Evolutionary conservation across 2,329 filamentous ascomycete species (phyloP).

Genomic region (Pseudocercospora fuligena): DNA sequence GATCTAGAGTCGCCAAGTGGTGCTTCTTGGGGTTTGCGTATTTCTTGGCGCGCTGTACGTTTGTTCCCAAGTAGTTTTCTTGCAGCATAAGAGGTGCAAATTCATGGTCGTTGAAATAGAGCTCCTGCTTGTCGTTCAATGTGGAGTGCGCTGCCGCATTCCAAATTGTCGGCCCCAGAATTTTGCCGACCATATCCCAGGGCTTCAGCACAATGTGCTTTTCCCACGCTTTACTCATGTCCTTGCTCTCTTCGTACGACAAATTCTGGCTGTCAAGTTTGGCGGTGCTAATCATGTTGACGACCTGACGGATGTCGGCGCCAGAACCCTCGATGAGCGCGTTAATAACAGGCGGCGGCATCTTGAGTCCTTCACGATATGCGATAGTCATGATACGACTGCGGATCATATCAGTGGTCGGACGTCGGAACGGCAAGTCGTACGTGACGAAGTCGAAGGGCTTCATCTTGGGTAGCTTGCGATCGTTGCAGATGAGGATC

Average conservation of each 20-base stretch:
- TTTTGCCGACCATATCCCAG: slow-evolving; percentile 96
- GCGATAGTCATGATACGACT: slow-evolving; percentile 95
- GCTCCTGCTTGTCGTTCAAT: slow-evolving; percentile 95
- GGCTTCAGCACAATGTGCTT: slow-evolving; percentile 96
- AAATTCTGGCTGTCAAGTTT: slow-evolving; percentile 84
- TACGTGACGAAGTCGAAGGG: slow-evolving; percentile 87
- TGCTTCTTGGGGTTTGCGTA: slow-evolving; percentile 66
- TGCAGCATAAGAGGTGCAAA: slow-evolving; percentile 98
- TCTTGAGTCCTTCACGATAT: slow-evolving; percentile 85
- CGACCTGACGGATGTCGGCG: slow-evolving; percentile 94
- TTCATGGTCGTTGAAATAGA: slow-evolving; percentile 99
- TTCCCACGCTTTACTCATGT: slow-evolving; percentile 98
- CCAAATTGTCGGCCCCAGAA: slow-evolving; percentile 87
- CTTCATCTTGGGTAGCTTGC: slow-evolving; percentile 93
- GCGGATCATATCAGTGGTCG: slow-evolving; percentile 87
- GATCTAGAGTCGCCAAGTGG: slow-evolving; percentile 80
- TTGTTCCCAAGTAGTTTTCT: slow-evolving; percentile 91
- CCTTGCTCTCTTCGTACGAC: slow-evolving; percentile 83
- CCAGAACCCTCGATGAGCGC: slow-evolving; percentile 93
- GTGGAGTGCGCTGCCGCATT: slow-evolving; percentile 80
- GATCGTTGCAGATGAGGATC: slow-evolving; percentile 97
- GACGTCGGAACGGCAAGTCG: slow-evolving; percentile 85
- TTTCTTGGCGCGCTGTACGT: slow-evolving; percentile 68
- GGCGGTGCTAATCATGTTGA: slow-evolving; percentile 96
- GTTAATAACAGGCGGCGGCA: slow-evolving; percentile 82